Evolutionary conservation across 1,284 basidiomycete genomes (phyloP).

Genomic region (Boletellus dicymbophilus): DNA sequence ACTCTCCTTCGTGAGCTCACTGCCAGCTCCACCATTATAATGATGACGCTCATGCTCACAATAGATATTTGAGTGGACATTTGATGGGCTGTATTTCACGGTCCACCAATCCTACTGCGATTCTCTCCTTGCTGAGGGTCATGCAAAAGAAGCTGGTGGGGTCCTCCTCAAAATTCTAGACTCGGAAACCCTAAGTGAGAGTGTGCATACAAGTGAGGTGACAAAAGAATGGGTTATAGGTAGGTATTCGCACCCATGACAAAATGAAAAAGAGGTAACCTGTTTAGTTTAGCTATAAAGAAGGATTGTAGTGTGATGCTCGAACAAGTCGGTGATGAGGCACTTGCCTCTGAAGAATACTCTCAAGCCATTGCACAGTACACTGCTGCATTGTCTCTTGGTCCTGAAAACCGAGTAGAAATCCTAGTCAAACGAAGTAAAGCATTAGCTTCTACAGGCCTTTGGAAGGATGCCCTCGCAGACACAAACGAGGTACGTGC

Average conservation of each 20-base stretch:
- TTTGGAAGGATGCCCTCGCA: constrained; percentile 2
- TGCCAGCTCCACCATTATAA: too few species aligned
- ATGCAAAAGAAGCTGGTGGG: constrained; percentile 3
- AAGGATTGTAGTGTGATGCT: constrained; percentile 4
- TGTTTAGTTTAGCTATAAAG: too few species aligned
- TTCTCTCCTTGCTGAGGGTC: background rate
- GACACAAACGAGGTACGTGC: constrained; percentile 8
- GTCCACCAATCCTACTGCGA: constrained; percentile 3
- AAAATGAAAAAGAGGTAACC: constrained; percentile 10
- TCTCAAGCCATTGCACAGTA: constrained; percentile 11
- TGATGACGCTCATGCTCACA: background rate
- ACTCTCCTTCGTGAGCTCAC: constrained; percentile 5
- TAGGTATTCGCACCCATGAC: background rate
- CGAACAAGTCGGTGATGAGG: constrained; percentile 5
- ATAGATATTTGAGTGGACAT: constrained; percentile 6
- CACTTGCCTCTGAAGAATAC: constrained; percentile 1
- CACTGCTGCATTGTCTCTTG: constrained; percentile 9
- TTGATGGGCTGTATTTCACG: constrained; percentile 1
- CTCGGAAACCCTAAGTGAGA: background rate
- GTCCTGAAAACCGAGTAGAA: background rate
- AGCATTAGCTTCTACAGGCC: constrained; percentile 1
- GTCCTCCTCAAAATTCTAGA: background rate
- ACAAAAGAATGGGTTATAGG: background rate
- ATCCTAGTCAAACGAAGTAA: constrained; percentile 4
- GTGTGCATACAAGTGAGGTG: background rate